Evolutionary conservation across 441 rosid genomes (phyloP).

Genomic region (Adansonia gregorii): DNA sequence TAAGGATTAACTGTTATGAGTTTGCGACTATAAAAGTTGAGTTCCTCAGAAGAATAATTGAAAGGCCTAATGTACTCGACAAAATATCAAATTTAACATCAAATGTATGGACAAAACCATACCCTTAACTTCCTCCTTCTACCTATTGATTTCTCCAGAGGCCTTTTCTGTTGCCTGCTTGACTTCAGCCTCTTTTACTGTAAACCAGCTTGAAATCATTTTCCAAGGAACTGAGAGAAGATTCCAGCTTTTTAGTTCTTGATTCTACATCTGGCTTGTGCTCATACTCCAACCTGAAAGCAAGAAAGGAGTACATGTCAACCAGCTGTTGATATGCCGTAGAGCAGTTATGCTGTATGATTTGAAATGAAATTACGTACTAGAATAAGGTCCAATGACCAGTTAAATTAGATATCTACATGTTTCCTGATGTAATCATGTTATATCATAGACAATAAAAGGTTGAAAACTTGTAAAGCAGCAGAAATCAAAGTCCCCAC

Average conservation of each 20-base stretch:
- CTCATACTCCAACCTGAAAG: constrained; percentile 89
- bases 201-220: constrained; percentile 67
- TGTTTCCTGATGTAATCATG: background rate
- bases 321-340: background rate
- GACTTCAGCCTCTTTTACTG: constrained; percentile 63
- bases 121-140: constrained; percentile 86
- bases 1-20: background rate
- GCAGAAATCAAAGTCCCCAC: background rate
- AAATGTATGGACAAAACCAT: constrained; percentile 32
- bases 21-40: background rate
- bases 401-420: background rate
- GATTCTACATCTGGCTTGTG: constrained; percentile 90
- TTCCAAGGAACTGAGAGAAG: constrained; percentile 66
- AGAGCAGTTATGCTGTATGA: constrained; percentile 9
- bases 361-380: background rate
- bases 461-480: background rate
- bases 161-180: constrained; percentile 68
- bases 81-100: constrained; percentile 15
- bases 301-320: constrained; percentile 18
- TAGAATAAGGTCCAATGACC: background rate
- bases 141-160: constrained; percentile 60
- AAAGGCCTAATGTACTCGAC: constrained; percentile 8
- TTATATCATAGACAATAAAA: constrained; percentile 17
- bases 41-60: constrained; percentile 2
- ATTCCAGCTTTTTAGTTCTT: constrained; percentile 78